Conservation (phyloP, 2,329 filamentous ascomycete genomes). For the Fusarium illudens region DNA sequence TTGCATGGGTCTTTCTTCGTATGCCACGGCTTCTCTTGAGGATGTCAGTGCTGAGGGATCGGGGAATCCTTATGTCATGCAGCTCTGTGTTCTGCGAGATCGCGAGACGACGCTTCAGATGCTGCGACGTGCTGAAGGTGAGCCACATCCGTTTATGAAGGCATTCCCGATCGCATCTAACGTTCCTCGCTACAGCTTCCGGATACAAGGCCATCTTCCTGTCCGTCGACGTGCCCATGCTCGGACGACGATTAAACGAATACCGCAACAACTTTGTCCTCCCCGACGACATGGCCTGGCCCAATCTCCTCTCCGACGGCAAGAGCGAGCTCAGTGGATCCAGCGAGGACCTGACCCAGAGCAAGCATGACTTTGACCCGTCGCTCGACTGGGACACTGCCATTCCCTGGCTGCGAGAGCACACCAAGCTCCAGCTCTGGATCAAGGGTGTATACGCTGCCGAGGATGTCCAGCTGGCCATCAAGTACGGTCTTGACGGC, state of each 20-base stretch:
- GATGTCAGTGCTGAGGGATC: slow-evolving; percentile 31
- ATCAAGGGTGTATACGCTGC: slow-evolving; percentile 47
- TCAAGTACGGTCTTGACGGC: slow-evolving; percentile 43
- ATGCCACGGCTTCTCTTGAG: slow-evolving; percentile 36
- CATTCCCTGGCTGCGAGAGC: slow-evolving; percentile 66
- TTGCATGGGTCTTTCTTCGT: slow-evolving; percentile 43
- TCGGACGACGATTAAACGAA: slow-evolving; percentile 57
- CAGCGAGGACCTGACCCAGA: background rate
- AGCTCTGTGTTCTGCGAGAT: slow-evolving; percentile 37
- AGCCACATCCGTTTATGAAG: background rate
- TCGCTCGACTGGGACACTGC: slow-evolving; percentile 68
- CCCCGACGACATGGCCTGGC: slow-evolving; percentile 55
- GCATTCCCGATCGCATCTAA: background rate
- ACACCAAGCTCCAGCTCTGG: slow-evolving; percentile 54
- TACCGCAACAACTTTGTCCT: slow-evolving; percentile 56
- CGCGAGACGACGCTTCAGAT: slow-evolving; percentile 32
- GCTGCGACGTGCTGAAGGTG: slow-evolving; percentile 33
- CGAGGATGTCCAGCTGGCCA: slow-evolving; percentile 43
- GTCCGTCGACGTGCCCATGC: slow-evolving; percentile 65
- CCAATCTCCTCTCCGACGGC: slow-evolving; percentile 46
- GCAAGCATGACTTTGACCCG: slow-evolving; percentile 32
- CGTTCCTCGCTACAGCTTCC: slow-evolving; percentile 6
- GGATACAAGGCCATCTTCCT: slow-evolving; percentile 64
- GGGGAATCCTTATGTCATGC: slow-evolving; percentile 38
- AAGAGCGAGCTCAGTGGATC: slow-evolving; percentile 32